phyloP scores from a whole-genome alignment of 805 yeast genomes.

The Yarrowia keelungensis region DNA sequence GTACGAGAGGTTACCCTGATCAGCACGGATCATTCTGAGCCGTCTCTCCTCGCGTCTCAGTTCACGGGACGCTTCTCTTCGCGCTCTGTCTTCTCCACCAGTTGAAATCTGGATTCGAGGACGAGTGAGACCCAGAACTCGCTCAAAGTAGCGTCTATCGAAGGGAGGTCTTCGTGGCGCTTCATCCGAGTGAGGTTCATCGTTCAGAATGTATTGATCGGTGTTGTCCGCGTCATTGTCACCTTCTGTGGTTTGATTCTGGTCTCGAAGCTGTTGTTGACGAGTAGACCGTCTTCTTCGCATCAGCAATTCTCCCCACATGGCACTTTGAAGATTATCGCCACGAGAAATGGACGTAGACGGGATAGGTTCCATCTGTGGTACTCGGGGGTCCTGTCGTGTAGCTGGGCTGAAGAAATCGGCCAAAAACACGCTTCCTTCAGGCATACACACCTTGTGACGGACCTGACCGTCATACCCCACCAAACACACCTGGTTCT shows the following conservation, averaged over 20 bases:
- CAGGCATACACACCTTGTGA: conserved; percentile 28
- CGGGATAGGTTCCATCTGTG: conserved; percentile 11
- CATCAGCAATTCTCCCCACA: conserved; percentile 17
- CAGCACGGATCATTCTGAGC: conserved; percentile 30
- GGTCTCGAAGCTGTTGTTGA: neutral
- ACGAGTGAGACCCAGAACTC: conserved; percentile 21
- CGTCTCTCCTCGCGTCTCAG: conserved; percentile 27
- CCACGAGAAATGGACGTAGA: conserved; percentile 9
- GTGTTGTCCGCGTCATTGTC: conserved; percentile 9
- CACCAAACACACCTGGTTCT: conserved; percentile 30
- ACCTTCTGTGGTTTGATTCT: neutral
- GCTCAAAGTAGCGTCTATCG: conserved; percentile 30
- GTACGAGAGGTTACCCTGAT: conserved; percentile 2
- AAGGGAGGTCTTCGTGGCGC: conserved; percentile 31
- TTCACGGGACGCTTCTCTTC: conserved; percentile 25
- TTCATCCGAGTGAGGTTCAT: conserved; percentile 11
- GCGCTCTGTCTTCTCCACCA: conserved; percentile 16
- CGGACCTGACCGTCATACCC: conserved; percentile 27
- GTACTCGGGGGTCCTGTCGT: conserved; percentile 14
- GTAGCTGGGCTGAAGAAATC: conserved; percentile 36
- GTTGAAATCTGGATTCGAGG: conserved; percentile 19
- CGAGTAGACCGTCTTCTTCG: conserved; percentile 2
- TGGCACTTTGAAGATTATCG: conserved; percentile 6
- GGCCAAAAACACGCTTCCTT: conserved; percentile 23
- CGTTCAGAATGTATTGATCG: neutral